Conservation (phyloP, 306 rosid genomes). For the Trifolium subterraneum region DNA sequence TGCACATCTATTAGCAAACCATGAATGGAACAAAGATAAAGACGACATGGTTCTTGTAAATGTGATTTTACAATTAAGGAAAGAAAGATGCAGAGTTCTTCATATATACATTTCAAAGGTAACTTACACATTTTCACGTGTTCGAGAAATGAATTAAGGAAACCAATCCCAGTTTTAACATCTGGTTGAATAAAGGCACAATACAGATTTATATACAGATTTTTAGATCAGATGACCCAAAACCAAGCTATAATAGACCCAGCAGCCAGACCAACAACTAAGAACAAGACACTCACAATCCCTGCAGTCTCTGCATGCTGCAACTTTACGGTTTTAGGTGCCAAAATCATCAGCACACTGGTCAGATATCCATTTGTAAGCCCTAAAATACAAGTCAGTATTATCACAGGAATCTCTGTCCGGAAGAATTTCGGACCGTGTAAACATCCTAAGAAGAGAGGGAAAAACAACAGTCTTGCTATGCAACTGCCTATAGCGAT, state of each 20-base stretch:
- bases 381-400: constrained; percentile 79
- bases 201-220: constrained; percentile 32
- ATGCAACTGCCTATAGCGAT: constrained; percentile 66
- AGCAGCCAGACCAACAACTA: constrained; percentile 74
- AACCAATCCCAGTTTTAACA: constrained; percentile 15
- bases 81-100: not conserved
- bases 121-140: constrained; percentile 20
- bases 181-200: constrained; percentile 1
- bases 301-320: constrained; percentile 91
- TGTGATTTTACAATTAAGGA: not conserved
- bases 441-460: constrained; percentile 82
- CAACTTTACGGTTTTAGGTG: constrained; percentile 73
- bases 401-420: constrained; percentile 75
- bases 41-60: not conserved
- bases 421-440: constrained; percentile 83
- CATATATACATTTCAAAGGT: constrained; percentile 15
- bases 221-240: constrained; percentile 69
- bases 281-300: constrained; percentile 68
- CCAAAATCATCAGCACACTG: constrained; percentile 81
- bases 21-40: not conserved
- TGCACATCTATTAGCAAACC: not conserved
- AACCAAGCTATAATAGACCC: constrained; percentile 90
- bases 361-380: constrained; percentile 89
- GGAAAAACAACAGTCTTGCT: constrained; percentile 73
- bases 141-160: constrained; percentile 18